Conservation (phyloP, 1,284 basidiomycete genomes). For the Fomitopsis pinicola region DNA sequence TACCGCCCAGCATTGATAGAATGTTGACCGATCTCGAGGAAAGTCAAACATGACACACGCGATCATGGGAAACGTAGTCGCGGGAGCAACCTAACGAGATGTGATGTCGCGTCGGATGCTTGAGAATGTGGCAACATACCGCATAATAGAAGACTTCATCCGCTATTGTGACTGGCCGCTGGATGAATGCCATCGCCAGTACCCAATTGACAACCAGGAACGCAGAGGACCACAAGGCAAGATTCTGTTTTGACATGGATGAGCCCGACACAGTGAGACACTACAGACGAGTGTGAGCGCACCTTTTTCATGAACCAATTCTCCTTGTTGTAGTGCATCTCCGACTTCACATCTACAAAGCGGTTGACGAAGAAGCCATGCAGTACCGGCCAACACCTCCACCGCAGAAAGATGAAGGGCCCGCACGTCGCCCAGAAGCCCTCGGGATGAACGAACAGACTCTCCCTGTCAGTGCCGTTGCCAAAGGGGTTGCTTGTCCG, state of each 20-base stretch:
- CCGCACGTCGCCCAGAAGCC: conserved; percentile 27
- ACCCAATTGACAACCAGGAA: conserved; percentile 74
- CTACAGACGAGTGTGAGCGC: conserved; percentile 6
- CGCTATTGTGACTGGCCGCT: conserved; percentile 39
- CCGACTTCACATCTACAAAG: conserved; percentile 56
- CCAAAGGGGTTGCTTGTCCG: conserved; percentile 36
- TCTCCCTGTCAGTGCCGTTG: conserved; percentile 33
- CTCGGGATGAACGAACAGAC: conserved; percentile 24
- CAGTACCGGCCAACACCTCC: conserved; percentile 36
- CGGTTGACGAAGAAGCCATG: conserved; percentile 50
- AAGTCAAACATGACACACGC: conserved; percentile 66
- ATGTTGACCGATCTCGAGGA: conserved; percentile 51
- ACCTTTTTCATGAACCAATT: conserved; percentile 51
- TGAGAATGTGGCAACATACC: conserved; percentile 30
- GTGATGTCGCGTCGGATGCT: not conserved
- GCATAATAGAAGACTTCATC: conserved; percentile 65
- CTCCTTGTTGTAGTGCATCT: conserved; percentile 52
- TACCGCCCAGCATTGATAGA: conserved; percentile 58
- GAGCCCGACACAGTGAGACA: not conserved
- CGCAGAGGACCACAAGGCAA: conserved; percentile 60
- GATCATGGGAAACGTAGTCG: conserved; percentile 36
- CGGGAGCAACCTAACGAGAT: conserved; percentile 34
- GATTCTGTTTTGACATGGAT: conserved; percentile 27
- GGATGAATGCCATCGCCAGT: conserved; percentile 50
- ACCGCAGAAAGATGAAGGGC: conserved; percentile 32